Evolutionary conservation across 768 basidiomycete genomes (phyloP).

Genomic region (Leccinum barrowsii): DNA sequence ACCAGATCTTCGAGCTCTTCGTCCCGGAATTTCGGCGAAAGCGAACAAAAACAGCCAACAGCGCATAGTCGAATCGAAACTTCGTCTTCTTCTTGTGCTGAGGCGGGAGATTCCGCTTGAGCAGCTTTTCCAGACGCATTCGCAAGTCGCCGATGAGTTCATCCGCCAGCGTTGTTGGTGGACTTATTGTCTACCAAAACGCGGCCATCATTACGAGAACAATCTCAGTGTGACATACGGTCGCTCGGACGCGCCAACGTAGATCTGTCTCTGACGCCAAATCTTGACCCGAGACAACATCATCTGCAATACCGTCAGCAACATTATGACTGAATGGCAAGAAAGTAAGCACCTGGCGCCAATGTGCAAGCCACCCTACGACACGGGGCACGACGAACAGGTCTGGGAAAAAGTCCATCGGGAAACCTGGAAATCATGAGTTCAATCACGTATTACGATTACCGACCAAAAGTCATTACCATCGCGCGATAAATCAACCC

Average conservation of each 20-base stretch:
- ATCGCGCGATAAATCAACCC: conserved; percentile 90
- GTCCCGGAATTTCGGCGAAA: conserved; percentile 79
- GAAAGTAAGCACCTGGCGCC: conserved; percentile 62
- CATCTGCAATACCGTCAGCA: conserved; percentile 51
- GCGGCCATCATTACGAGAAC: not conserved
- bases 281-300: conserved; percentile 93
- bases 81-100: conserved; percentile 59
- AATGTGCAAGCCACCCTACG: conserved; percentile 91
- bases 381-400: conserved; percentile 90
- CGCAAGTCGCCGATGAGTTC: conserved; percentile 56
- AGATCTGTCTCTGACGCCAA: conserved; percentile 87
- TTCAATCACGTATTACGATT: not conserved
- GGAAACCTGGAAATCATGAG: conserved; percentile 59
- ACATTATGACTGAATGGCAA: not conserved
- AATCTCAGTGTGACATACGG: conserved; percentile 28
- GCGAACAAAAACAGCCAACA: conserved; percentile 85
- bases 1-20: conserved; percentile 95
- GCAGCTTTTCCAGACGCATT: conserved; percentile 66
- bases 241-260: conserved; percentile 72
- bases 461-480: conserved; percentile 47
- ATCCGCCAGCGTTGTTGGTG: conserved; percentile 38
- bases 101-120: conserved; percentile 58
- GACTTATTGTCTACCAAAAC: conserved; percentile 49
- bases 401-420: conserved; percentile 92
- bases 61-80: conserved; percentile 61